Base-by-base conservation (phyloP, 257 asterid genomes). In the Echium plantagineum region DNA sequence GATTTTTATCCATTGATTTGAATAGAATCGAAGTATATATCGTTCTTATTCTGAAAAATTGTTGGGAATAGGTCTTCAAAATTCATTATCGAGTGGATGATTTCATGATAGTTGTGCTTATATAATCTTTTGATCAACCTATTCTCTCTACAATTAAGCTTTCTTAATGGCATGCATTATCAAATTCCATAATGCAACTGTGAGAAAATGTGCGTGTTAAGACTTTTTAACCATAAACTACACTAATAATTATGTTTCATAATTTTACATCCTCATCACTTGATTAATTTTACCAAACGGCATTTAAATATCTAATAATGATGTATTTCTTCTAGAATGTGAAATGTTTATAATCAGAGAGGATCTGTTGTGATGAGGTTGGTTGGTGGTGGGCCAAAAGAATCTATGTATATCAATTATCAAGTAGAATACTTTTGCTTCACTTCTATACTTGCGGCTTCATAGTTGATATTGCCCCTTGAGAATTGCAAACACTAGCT, bases 341-440 rank as follows among this genome's bases (percentile, higher is more conserved):
- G 16, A 55, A 63, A 58, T 30, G 15, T 53, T 53, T 18, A 53
- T 7, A 53, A 9, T 51, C 42, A 38, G 9, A n/a, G n/a, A 20
- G 16, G 17, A 53, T 53, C 57, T 20, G 57, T 38, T 59, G 26
- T 24, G 62, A 62, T 21, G 21, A 42, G 17, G 49, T 7, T 42
- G 38, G 38, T 30, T 31, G 67, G 2, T 1, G 32, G 60, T 76
- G 65, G 56, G 35, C 68, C 59, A 47, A 7, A 16, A 21, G 55
- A 70, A 72, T 67, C 57, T 61, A 22, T 57, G 65, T 65, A n/a
- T n/a, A 62, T 64, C 57, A 24, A 24, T 1, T 24, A 28, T 2
- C 32, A 52, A 62, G 71, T 60, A 47, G 59, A 7, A 69, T 8
- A 54, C 74, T 69, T 66, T 75, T 63, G 78, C 78, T 69, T 78